phyloP scores from a whole-genome alignment of 805 yeast genomes.

The Kodamaea restingae region DNA sequence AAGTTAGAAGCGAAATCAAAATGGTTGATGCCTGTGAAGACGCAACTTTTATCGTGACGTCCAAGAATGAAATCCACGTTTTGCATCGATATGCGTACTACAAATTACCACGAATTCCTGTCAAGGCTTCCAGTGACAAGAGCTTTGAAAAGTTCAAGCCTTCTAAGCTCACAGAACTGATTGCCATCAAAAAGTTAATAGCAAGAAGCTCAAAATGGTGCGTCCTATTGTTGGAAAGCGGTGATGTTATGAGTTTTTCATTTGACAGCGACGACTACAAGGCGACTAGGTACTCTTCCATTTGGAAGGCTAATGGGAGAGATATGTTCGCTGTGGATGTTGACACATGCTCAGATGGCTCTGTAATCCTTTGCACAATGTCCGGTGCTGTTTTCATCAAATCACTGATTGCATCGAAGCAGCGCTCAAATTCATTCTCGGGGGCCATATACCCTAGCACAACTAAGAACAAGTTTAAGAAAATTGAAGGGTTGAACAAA shows the following conservation, averaged over 20 bases:
- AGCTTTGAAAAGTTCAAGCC: constrained; percentile 55
- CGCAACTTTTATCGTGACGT: constrained; percentile 63
- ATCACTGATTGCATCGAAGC: constrained; percentile 13
- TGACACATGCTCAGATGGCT: constrained; percentile 65
- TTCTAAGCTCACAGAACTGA: constrained; percentile 41
- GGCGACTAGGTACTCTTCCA: constrained; percentile 40
- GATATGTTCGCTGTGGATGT: constrained; percentile 62
- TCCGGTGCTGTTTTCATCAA: constrained; percentile 65
- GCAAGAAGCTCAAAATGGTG: constrained; percentile 40
- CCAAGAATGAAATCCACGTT: constrained; percentile 57
- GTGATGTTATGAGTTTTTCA: constrained; percentile 47
- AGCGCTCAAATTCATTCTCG: constrained; percentile 30
- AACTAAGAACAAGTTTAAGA: constrained; percentile 45
- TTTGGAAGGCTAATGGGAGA: constrained; percentile 62
- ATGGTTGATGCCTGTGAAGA: constrained; percentile 62
- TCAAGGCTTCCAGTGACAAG: constrained; percentile 34
- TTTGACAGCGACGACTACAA: constrained; percentile 25
- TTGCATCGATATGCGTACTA: constrained; percentile 55
- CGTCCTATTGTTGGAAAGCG: constrained; percentile 53
- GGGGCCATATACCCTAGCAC: constrained; percentile 30
- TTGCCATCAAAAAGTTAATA: constrained; percentile 28
- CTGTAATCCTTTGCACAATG: constrained; percentile 59
- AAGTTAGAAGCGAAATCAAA: constrained; percentile 46
- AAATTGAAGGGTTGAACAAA: constrained; percentile 51
- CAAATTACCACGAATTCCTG: constrained; percentile 39